phyloP scores from a whole-genome alignment of 306 rosid species.

The Quercus suber region DNA sequence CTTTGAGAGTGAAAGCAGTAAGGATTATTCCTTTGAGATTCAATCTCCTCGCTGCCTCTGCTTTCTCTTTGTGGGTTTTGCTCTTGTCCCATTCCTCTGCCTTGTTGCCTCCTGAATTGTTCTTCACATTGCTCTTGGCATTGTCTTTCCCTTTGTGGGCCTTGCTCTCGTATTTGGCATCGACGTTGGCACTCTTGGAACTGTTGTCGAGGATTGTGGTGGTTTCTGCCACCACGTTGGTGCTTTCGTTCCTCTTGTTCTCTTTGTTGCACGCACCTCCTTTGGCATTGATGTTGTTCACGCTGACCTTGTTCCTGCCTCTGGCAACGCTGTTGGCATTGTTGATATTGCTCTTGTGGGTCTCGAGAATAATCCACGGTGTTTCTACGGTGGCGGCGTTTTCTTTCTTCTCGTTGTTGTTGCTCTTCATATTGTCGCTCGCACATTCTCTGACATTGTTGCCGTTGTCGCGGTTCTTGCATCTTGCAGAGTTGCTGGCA shows the following conservation, averaged over 20 bases:
- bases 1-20: constrained; percentile 30
- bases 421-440: background rate
- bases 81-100: constrained; percentile 6
- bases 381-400: background rate
- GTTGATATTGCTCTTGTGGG: background rate
- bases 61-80: background rate
- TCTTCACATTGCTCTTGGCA: constrained; percentile 6
- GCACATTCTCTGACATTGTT: background rate
- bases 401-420: background rate
- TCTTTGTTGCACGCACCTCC: background rate
- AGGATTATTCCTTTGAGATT: constrained; percentile 30
- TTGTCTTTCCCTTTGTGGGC: background rate
- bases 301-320: background rate
- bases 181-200: background rate
- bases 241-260: background rate
- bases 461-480: background rate
- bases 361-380: background rate
- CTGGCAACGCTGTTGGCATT: background rate
- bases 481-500: background rate
- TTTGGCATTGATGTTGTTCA: background rate
- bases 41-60: background rate
- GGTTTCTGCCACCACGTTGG: background rate
- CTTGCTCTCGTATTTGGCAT: constrained; percentile 7
- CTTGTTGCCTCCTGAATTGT: background rate
- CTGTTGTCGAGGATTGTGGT: background rate